Evolutionary conservation across 169 alveolate genomes (phyloP).

Genomic region (Cryptosporidium parvum): DNA sequence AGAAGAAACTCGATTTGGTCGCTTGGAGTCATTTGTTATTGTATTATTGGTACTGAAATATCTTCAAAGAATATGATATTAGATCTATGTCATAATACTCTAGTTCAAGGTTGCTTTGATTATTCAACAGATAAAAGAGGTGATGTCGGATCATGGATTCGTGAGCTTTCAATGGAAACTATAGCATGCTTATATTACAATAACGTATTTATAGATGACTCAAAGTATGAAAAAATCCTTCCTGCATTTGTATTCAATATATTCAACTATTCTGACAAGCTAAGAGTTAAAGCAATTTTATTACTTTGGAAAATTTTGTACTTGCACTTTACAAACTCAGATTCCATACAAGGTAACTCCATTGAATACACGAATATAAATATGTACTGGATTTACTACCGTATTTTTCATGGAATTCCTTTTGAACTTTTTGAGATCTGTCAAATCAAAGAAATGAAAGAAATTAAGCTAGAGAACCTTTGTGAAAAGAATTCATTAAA

Average conservation of each 20-base stretch:
- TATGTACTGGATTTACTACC: constrained; percentile 70
- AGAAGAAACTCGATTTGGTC: constrained; percentile 70
- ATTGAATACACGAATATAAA: neutral
- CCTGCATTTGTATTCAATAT: constrained; percentile 55
- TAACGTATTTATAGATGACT: neutral
- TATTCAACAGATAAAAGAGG: constrained; percentile 88
- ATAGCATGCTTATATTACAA: constrained; percentile 55
- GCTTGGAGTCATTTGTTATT: constrained; percentile 26
- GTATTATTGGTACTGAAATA: neutral
- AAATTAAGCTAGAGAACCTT: neutral
- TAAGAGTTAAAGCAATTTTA: constrained; percentile 66
- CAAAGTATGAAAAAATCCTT: neutral
- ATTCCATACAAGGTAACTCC: neutral
- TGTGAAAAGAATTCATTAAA: neutral
- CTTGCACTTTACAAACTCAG: neutral
- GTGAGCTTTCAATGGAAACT: constrained; percentile 88
- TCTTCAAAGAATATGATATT: neutral
- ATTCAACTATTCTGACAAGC: constrained; percentile 62
- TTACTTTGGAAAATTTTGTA: constrained; percentile 18
- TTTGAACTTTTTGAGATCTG: constrained; percentile 41
- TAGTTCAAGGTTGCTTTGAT: constrained; percentile 76
- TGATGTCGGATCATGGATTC: constrained; percentile 91
- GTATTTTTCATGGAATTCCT: constrained; percentile 71
- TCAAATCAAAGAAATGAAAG: constrained; percentile 12
- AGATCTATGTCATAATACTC: neutral